Conservation (phyloP, 1,139 yeast species). For the Nakaseomyces bracarensis region DNA sequence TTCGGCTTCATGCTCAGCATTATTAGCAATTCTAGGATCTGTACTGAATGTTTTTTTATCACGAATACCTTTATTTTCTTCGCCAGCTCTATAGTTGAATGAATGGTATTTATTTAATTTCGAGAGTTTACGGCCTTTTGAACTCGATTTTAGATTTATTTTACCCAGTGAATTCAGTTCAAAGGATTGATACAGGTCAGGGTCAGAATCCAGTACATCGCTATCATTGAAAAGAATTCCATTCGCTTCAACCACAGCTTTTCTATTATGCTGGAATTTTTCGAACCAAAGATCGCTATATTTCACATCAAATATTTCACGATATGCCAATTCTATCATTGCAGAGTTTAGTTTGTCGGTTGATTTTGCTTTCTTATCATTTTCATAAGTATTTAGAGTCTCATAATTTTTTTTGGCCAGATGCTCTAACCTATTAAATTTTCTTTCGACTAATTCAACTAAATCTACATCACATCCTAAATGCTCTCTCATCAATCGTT, state of each 20-base stretch:
- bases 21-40: slow-evolving; percentile 72
- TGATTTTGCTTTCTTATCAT: slow-evolving; percentile 3
- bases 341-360: slow-evolving; percentile 42
- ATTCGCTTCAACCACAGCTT: background rate
- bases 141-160: slow-evolving; percentile 25
- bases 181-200: background rate
- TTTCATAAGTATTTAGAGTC: slow-evolving; percentile 18
- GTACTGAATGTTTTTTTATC: slow-evolving; percentile 74
- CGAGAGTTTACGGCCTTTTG: background rate
- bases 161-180: background rate
- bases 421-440: slow-evolving; percentile 52
- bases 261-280: background rate
- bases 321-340: slow-evolving; percentile 63
- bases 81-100: slow-evolving; percentile 83
- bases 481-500: slow-evolving; percentile 94
- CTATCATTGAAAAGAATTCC: background rate
- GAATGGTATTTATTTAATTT: slow-evolving; percentile 26
- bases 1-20: slow-evolving; percentile 54
- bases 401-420: slow-evolving; percentile 40
- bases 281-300: slow-evolving; percentile 41
- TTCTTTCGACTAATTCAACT: slow-evolving; percentile 73
- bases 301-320: slow-evolving; percentile 47
- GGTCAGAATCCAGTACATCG: background rate
- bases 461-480: slow-evolving; percentile 88
- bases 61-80: slow-evolving; percentile 74